A percentile compares a stretch with the other conserved stretches of the same genome.
These are phyloP conservation scores for Fusarium praegraminearum DNA, from an alignment of 2,329 filamentous ascomycete species.

Conservation along the genomic window DNA sequence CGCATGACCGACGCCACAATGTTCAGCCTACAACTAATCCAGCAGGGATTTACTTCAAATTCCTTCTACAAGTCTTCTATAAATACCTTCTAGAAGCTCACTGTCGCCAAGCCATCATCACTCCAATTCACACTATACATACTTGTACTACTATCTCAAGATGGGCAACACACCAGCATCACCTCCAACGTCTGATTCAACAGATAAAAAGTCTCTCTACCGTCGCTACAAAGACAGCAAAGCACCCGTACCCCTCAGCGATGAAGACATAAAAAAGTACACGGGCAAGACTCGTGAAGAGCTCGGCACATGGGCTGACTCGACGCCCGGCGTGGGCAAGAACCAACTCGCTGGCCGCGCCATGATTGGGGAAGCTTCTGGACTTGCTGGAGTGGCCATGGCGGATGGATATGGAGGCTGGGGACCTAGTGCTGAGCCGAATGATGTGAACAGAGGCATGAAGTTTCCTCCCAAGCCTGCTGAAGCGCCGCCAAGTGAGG, in stretches of 20 bases:
- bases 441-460: conserved; percentile 48
- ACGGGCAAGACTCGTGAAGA: conserved; percentile 55
- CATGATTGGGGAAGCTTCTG: conserved; percentile 47
- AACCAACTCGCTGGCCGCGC: conserved; percentile 55
- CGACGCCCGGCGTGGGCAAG: conserved; percentile 55
- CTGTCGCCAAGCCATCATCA: neutral
- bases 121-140: too few species aligned
- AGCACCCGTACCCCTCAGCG: conserved; percentile 49
- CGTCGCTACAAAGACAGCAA: conserved; percentile 51
- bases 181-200: conserved; percentile 10
- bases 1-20: conserved; percentile 14
- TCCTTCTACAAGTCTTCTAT: conserved; percentile 1
- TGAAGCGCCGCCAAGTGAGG: neutral
- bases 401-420: conserved; percentile 53
- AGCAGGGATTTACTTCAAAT: neutral
- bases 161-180: neutral
- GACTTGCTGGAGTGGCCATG: conserved; percentile 49
- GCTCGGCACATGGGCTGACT: conserved; percentile 54
- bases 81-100: conserved; percentile 17
- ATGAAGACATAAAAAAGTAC: conserved; percentile 57
- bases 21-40: neutral
- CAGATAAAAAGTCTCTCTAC: conserved; percentile 45
- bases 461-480: conserved; percentile 52
- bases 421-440: conserved; percentile 49
- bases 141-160: neutral